Conservation (phyloP, 257 asterid genomes). For the Solanum arcanum region DNA sequence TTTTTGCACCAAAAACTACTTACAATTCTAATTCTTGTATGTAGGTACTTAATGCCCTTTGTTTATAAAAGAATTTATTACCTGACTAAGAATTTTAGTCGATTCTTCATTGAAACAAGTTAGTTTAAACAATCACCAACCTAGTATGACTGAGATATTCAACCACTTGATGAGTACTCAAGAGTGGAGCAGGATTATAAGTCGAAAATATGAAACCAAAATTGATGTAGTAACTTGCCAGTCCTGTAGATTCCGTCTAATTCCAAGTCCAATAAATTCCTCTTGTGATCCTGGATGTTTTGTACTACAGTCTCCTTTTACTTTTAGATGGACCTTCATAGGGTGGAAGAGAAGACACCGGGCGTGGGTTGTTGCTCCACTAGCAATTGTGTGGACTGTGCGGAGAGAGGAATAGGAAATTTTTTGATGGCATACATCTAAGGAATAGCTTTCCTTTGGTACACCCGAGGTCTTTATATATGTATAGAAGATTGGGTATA, state of each 20-base stretch:
- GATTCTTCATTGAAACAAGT: neutral
- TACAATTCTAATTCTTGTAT: neutral
- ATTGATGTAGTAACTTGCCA: neutral
- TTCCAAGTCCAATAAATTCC: neutral
- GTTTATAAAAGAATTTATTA: neutral
- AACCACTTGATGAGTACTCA: neutral
- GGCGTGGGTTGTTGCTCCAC: neutral
- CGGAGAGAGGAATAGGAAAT: neutral
- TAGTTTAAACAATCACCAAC: neutral
- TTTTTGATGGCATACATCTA: neutral
- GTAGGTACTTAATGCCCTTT: neutral
- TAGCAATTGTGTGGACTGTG: neutral
- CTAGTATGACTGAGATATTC: neutral
- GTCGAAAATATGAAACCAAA: neutral
- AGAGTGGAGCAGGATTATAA: neutral
- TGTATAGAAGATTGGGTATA: neutral
- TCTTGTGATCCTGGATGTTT: neutral
- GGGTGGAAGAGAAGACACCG: neutral
- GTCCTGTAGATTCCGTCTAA: neutral
- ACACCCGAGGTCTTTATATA: neutral
- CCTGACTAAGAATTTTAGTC: neutral
- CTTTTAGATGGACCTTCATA: neutral
- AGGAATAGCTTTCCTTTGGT: neutral
- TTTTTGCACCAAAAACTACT: too few species aligned
- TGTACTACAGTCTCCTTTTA: neutral